Evolutionary conservation across 1,284 basidiomycete species (phyloP), one percentile per base, ranked within the genome.

Genomic region (Stereum hirsutum): DNA sequence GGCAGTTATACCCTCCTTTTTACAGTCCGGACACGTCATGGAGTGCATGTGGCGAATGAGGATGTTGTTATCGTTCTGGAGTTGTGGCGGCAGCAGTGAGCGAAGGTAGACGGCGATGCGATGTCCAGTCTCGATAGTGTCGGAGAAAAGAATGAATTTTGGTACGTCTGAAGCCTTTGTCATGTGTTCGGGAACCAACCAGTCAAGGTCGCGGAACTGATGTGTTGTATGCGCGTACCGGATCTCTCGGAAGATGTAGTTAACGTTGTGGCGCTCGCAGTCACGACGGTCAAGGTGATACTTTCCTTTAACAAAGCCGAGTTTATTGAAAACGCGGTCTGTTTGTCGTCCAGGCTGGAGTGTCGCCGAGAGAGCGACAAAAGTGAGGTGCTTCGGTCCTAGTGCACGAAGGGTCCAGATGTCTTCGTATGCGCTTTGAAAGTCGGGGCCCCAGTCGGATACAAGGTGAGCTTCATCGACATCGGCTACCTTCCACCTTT

Each of bases 201-300:
- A 50, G 21, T 32, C 35, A 6, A 50, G 44, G 15, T 52, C 51
- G 6, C 28, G 36, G 38, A 50, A 50, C 7, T 44, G 33, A n/a
- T 32, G 12, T 2, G 34, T 42, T 3, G 49, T 24, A 15, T 21
- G 30, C 3, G 44, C 6, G 36, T 43, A 42, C 6, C 34, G 17
- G 4, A 50, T 33, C 15, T 25, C 19, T 19, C 49, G 45, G 19
- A 49, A 30, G 37, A 47, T 26, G n/a, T 45, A 36, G 31, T 44
- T 40, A 19, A 51, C 38, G 32, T 51, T 49, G 23, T 36, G 39
- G 17, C 49, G 47, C 39, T 45, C 45, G 31, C 49, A 51, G 34
- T 49, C 47, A 15, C 42, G 49, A 2, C 31, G 14, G 17, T 49
- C 47, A 12, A 49, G 19, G 20, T 46, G 43, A 25, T 35, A 45